Conservation (phyloP, 2,329 filamentous ascomycete genomes). For the Apiospora aurea region DNA sequence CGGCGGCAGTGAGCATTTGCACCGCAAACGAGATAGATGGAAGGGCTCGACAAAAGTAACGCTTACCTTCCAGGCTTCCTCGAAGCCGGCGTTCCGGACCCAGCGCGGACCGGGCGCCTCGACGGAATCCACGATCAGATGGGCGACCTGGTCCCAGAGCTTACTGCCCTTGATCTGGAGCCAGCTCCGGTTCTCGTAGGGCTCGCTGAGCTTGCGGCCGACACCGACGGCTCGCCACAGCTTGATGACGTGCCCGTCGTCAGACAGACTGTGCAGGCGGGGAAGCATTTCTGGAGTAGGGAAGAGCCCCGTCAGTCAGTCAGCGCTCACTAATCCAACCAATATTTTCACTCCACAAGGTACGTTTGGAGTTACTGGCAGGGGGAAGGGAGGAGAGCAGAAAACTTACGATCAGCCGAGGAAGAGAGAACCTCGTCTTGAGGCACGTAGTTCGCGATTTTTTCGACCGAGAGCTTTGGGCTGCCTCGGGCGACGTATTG, state of each 20-base stretch:
- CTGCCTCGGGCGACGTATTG: conserved; percentile 75
- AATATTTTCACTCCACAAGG: too few species aligned
- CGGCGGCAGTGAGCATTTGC: neutral
- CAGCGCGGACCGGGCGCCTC: conserved; percentile 61
- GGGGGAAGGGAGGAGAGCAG: too few species aligned
- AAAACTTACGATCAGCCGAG: conserved; percentile 50
- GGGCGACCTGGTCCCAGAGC: conserved; percentile 66
- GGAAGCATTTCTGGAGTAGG: conserved; percentile 50
- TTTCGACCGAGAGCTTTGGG: conserved; percentile 65
- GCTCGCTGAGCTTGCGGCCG: conserved; percentile 60
- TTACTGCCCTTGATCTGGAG: conserved; percentile 60
- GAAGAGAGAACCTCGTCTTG: conserved; percentile 46
- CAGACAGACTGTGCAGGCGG: conserved; percentile 57
- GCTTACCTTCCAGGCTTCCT: conserved; percentile 67
- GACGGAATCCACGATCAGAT: conserved; percentile 69
- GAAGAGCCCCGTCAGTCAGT: conserved; percentile 12
- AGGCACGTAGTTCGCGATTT: conserved; percentile 67
- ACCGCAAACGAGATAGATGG: neutral
- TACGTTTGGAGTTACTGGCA: neutral
- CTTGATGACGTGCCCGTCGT: conserved; percentile 87
- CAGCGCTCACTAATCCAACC: neutral
- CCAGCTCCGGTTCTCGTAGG: conserved; percentile 55
- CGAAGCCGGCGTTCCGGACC: conserved; percentile 68
- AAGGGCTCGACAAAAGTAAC: conserved; percentile 13
- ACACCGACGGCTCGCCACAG: conserved; percentile 73